Percentiles rank a stretch among this genome's conserved stretches.
Conservation (phyloP, 495 filamentous ascomycete species). For the Penicillium bovifimosum region DNA sequence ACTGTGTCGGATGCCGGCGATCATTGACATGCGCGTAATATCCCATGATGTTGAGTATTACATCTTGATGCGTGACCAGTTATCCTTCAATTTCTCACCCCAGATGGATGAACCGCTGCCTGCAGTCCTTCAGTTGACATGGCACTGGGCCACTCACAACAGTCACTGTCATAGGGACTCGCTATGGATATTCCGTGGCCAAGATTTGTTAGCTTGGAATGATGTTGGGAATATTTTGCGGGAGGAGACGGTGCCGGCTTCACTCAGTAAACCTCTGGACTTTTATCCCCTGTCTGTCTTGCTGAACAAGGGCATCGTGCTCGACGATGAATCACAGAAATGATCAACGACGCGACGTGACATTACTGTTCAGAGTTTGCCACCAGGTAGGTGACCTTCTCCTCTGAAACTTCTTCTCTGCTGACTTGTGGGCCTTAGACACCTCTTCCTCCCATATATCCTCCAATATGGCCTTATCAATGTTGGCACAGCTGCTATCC, state of each 20-base stretch:
- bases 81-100: conserved; percentile 45
- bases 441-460: conserved; percentile 85
- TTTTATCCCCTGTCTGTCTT: conserved; percentile 93
- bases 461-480: conserved; percentile 68
- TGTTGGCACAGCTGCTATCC: conserved; percentile 66
- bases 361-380: conserved; percentile 77
- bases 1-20: conserved; percentile 68
- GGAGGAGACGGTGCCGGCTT: conserved; percentile 40
- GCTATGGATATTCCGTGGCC: conserved; percentile 90
- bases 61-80: conserved; percentile 81
- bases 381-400: conserved; percentile 53
- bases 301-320: conserved; percentile 75
- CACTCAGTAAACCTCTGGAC: conserved; percentile 57
- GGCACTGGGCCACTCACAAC: conserved; percentile 34
- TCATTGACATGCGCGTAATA: conserved; percentile 91
- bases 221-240: conserved; percentile 84
- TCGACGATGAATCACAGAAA: conserved; percentile 88
- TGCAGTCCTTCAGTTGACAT: conserved; percentile 47
- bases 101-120: conserved; percentile 42
- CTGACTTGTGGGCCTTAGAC: conserved; percentile 49
- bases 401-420: not conserved
- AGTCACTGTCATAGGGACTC: conserved; percentile 66
- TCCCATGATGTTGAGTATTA: conserved; percentile 96
- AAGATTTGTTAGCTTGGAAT: conserved; percentile 73
- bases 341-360: conserved; percentile 87